Evolutionary conservation across 2,329 filamentous ascomycete genomes (phyloP), one percentile per base, ranked within the genome.

Genomic region (Colletotrichum sojae): DNA sequence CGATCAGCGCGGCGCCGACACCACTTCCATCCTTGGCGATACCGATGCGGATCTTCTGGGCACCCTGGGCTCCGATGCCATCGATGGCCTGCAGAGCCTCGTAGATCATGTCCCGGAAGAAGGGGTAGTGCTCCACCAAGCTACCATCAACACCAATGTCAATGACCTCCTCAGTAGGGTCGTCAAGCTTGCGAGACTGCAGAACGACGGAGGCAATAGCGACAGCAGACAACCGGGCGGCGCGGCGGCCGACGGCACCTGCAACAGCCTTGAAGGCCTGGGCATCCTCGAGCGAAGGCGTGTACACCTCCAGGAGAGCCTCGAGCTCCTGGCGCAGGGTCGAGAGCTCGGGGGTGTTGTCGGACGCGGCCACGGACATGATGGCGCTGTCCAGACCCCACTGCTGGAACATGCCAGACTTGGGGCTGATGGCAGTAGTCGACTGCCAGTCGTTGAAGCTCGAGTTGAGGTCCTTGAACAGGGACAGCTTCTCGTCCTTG

Each of bases 21-120:
- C 94, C 96, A 72, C 93, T 96, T 55, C 96, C 96, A 78, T 99
- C 96, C 86, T 97, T 98, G 71, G 96, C 96, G 76, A 98, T 96
- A 22, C 95, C 96, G 76, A 99, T 98, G 66, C 94, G 88, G 73
- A 99, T 93, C 81, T 91, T 93, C 82, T 93, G 92, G 73, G 97
- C 94, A 12, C 95, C 94, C 66, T 88, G 84, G 53, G 85, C 83
- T 5, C 95, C 95, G 75, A 98, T 92, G 70, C 92, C 90, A 16
- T 94, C 88, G 61, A 97, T 90, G 64, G 89, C 90, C 57, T 90
- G 84, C 68, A 98, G 85, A 6, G 93, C 93, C 77, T 97, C 93
- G 71, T 95, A 89, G 71, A 98, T 92, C 84, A 96, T 92, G 65
- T 92, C 91, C 73, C 96, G 91, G 82, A 98, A 99, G 76, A 91